These are phyloP conservation scores for Hortaea werneckii DNA, from an alignment of 2,329 filamentous ascomycete species.

Conservation along the genomic window DNA sequence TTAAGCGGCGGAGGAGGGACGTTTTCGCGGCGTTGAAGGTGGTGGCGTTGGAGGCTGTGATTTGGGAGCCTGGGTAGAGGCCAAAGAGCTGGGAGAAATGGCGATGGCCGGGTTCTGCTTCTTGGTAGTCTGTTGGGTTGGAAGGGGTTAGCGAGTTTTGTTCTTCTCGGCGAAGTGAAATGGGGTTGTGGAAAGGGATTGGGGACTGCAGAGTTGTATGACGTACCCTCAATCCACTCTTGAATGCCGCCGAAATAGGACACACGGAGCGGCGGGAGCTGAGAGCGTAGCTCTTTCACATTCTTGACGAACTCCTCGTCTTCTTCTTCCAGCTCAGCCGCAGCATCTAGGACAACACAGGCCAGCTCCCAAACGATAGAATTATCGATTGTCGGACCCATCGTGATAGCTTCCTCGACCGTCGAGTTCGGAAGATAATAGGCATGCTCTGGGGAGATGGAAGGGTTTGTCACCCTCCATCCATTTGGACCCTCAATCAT, in stretches of 20 bases:
- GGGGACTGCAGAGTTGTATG: too few relatives aligned
- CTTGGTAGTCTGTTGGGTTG: too few relatives aligned
- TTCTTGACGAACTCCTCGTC: conserved; percentile 26
- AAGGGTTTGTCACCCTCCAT: conserved; percentile 49
- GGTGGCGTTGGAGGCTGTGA: conserved; percentile 37
- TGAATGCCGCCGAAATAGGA: conserved; percentile 33
- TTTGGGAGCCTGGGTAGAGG: conserved; percentile 44
- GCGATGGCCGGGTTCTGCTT: too few relatives aligned
- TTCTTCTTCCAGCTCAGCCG: conserved; percentile 3
- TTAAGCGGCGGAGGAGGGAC: conserved; percentile 35
- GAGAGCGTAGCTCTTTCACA: conserved; percentile 33
- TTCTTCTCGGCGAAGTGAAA: too few relatives aligned
- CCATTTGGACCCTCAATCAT: too few relatives aligned
- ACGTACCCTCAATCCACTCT: conserved; percentile 46
- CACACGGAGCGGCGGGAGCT: conserved; percentile 29
- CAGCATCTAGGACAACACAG: conserved; percentile 15
- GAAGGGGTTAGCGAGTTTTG: too few relatives aligned
- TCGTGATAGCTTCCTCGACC: conserved; percentile 28
- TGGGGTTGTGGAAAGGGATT: too few relatives aligned
- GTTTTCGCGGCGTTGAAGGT: conserved; percentile 37
- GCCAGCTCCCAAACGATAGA: conserved; percentile 38
- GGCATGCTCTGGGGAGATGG: conserved; percentile 45
- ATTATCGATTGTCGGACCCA: conserved; percentile 45
- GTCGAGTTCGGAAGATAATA: conserved; percentile 1
- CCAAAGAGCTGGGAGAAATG: conserved; percentile 45